Percentiles rank a stretch among this genome's conserved stretches.
Evolutionary conservation across 2,329 filamentous ascomycete species (phyloP).

Genomic region (Sporothrix brasiliensis): DNA sequence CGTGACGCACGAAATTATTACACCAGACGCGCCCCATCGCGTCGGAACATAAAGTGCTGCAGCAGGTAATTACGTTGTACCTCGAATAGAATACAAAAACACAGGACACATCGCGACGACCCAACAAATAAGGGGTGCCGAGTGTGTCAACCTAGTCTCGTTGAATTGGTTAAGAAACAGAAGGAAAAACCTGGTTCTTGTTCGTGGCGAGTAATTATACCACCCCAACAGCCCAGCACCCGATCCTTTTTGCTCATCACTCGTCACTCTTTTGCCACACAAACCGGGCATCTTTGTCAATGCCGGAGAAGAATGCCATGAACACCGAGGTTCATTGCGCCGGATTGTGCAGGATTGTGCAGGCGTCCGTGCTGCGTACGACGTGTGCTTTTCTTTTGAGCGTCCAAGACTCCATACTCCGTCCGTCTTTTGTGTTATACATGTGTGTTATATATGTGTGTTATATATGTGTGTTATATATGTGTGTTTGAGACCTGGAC

Average conservation of each 20-base stretch:
- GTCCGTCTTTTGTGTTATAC: background rate
- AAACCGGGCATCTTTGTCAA: constrained; percentile 14
- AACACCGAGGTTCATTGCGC: background rate
- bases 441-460: background rate
- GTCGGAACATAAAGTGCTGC: background rate
- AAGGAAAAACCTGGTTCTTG: constrained; percentile 23
- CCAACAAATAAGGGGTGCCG: background rate
- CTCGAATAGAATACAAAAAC: too few species aligned
- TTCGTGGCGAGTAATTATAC: background rate
- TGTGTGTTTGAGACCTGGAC: constrained; percentile 2
- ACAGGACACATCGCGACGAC: background rate
- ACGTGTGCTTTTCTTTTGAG: background rate
- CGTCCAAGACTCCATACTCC: too few species aligned
- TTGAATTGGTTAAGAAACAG: background rate
- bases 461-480: background rate
- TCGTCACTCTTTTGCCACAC: constrained; percentile 9
- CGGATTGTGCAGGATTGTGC: constrained; percentile 22
- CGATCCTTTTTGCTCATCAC: background rate
- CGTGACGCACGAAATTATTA: background rate
- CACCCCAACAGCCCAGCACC: background rate
- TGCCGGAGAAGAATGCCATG: background rate
- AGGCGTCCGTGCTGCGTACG: background rate
- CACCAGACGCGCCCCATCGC: constrained; percentile 10
- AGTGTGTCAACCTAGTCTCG: background rate
- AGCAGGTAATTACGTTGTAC: background rate